Evolutionary conservation across 441 rosid genomes (phyloP), one percentile per base, ranked within the genome.

Genomic region (Adansonia gregorii): DNA sequence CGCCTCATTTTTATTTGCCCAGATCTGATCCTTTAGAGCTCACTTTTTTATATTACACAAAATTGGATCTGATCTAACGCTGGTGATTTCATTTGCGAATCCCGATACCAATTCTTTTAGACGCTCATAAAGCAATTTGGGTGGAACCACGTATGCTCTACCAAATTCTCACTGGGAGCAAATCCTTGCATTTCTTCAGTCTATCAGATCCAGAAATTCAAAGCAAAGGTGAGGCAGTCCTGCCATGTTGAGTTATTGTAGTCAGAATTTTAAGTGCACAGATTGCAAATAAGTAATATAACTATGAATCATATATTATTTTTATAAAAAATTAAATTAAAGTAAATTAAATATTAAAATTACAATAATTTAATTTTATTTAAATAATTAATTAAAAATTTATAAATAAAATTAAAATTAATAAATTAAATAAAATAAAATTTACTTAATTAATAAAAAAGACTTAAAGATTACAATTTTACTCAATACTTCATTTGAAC

Each of bases 171-270:
- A 78, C 24, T 64, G 58, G 85, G 87, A 63, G 76, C 78, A 46
- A 92, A 78, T 87, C 92, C 92, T 75, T 80, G 88, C 92, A 94
- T 89, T 82, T 92, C 99, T 82, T 89, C 95, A 8, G 90, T 79
- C 87, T 93, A 78, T 84, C 90, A 86, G 79, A 91, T 84, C 94
- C 93, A 97, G 81, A 94, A 97, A 85, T 90, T 94, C 73, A 94
- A 71, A 75, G 93, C 86, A 76, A 89, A 74, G 65, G 94, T 92
- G 19, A 94, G 89, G 73, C 94, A 88, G 41, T 91, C 99, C 89
- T 94, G 98, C 97, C 98, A 94, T 78, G 27, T 1, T 24, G 27
- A 24, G 27, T 24, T 24, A 24, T 24, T 24, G 27, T 24, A 24
- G 27, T 24, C 27, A 24, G 27, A 24, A 24, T 24, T 24, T 24